Percentiles rank a stretch among this genome's conserved stretches.
phyloP scores from a whole-genome alignment of 2,329 filamentous ascomycete species.

The Rutstroemia sp. region DNA sequence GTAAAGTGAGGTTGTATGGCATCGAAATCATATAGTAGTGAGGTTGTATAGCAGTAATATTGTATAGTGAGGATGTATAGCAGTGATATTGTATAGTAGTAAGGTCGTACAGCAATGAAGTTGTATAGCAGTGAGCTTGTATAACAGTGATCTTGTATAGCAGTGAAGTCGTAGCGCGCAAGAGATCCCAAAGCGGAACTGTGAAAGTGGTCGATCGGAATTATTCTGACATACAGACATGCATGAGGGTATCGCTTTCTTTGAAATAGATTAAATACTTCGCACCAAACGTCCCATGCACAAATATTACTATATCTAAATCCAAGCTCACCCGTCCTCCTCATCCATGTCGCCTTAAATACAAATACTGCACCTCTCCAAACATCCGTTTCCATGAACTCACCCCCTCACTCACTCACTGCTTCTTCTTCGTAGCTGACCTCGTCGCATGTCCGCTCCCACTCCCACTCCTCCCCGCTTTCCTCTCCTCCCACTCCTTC shows the following conservation, averaged over 20 bases:
- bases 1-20: too few relatives aligned
- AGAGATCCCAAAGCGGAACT: too few relatives aligned
- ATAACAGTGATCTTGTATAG: too few relatives aligned
- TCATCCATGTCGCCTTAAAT: background rate
- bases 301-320: background rate
- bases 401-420: constrained; percentile 14
- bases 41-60: too few relatives aligned
- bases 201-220: too few relatives aligned
- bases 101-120: too few relatives aligned
- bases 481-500: constrained; percentile 42
- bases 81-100: too few relatives aligned
- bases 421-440: constrained; percentile 31
- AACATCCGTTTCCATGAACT: background rate
- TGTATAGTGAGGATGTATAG: too few relatives aligned
- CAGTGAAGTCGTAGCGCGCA: too few relatives aligned
- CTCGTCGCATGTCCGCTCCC: constrained; percentile 21
- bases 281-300: background rate
- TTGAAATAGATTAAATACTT: background rate
- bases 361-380: background rate
- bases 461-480: constrained; percentile 20
- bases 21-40: too few relatives aligned
- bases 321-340: background rate
- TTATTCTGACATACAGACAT: too few relatives aligned
- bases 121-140: too few relatives aligned
- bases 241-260: background rate